Percentiles rank a stretch among this genome's conserved stretches.
Evolutionary conservation across 2,329 filamentous ascomycete species (phyloP).

Genomic region (Arachnopeziza araneosa): DNA sequence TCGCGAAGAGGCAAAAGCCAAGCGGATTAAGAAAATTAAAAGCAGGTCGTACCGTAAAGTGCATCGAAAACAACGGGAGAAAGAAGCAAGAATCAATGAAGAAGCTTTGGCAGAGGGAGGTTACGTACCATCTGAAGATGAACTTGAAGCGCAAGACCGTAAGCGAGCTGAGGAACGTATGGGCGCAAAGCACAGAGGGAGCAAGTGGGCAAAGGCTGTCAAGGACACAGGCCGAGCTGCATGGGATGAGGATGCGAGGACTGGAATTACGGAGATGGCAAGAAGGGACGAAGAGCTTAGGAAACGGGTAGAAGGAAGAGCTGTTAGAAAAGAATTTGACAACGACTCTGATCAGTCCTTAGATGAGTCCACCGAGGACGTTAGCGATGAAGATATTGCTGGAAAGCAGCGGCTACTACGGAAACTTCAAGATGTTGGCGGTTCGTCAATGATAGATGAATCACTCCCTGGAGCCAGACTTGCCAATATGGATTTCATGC

Average conservation of each 20-base stretch:
- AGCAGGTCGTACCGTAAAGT: constrained; percentile 91
- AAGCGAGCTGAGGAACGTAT: constrained; percentile 63
- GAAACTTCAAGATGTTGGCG: constrained; percentile 41
- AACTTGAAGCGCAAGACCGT: constrained; percentile 57
- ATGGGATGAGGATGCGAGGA: constrained; percentile 67
- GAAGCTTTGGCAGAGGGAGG: constrained; percentile 53
- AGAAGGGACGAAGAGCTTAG: constrained; percentile 61
- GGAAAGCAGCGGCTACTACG: constrained; percentile 44
- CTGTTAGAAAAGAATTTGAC: constrained; percentile 40
- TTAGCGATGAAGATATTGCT: constrained; percentile 42
- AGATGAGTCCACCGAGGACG: constrained; percentile 53
- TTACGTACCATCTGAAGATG: constrained; percentile 56
- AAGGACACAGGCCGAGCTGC: constrained; percentile 58
- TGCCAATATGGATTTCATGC: constrained; percentile 90
- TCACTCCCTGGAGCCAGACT: constrained; percentile 57
- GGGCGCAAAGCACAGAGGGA: constrained; percentile 63
- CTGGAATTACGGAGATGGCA: constrained; percentile 59
- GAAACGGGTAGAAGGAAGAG: constrained; percentile 59
- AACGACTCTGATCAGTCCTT: constrained; percentile 45
- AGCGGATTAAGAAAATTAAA: constrained; percentile 97
- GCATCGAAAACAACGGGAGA: constrained; percentile 73
- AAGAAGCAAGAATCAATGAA: constrained; percentile 49
- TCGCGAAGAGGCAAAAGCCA: constrained; percentile 79
- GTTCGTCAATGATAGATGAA: constrained; percentile 42
- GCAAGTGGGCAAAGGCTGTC: constrained; percentile 66